Evolutionary conservation across 208 protist genomes (phyloP).

Genomic region (Leishmania guyanensis): DNA sequence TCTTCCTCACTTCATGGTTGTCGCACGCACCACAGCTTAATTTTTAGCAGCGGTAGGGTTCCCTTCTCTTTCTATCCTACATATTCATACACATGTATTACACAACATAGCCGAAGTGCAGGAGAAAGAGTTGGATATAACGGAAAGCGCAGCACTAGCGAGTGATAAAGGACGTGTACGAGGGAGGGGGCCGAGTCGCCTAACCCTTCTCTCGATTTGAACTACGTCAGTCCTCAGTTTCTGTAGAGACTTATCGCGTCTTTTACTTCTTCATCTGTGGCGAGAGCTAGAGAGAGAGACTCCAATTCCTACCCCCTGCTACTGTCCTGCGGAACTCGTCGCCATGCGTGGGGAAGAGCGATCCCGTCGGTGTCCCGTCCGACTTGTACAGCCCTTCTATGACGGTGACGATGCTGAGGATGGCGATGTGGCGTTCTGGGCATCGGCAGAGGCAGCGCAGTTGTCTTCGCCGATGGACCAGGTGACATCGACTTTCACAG

Average conservation of each 20-base stretch:
- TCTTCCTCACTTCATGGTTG: neutral
- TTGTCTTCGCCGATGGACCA: neutral
- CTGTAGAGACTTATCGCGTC: neutral
- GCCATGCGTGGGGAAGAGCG: constrained; percentile 3
- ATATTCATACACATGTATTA: neutral
- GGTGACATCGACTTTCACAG: neutral
- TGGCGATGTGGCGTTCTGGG: neutral
- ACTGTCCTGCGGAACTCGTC: neutral
- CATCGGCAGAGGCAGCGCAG: neutral
- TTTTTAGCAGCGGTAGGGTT: neutral
- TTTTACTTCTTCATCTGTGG: neutral
- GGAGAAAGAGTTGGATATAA: neutral
- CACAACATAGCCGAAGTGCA: neutral
- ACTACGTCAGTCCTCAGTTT: neutral
- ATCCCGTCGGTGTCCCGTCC: neutral
- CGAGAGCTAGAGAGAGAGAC: neutral
- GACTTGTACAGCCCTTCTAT: constrained; percentile 19
- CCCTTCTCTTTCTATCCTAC: neutral
- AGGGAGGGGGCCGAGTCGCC: neutral
- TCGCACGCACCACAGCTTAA: neutral
- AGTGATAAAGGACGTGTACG: neutral
- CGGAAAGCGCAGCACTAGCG: neutral
- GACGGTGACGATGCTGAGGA: constrained; percentile 1
- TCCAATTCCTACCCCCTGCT: neutral
- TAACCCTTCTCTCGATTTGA: neutral